Conservation (phyloP, 1,284 basidiomycete species). For the Boletus smithii region DNA sequence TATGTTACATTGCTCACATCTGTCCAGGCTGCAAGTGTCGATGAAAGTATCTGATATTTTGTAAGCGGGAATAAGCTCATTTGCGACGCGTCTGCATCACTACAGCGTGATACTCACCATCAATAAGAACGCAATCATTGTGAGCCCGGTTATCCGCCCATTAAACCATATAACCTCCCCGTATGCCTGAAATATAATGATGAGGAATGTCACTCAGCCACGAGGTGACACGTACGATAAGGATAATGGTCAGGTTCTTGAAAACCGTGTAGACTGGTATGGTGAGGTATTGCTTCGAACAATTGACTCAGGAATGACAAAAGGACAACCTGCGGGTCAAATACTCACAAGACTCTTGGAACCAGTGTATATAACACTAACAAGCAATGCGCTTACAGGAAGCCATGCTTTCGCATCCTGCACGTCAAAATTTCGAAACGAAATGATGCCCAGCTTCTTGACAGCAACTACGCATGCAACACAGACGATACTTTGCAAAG, state of each 20-base stretch:
- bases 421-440: slow-evolving; percentile 82
- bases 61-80: neutral
- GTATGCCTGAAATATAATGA: slow-evolving; percentile 63
- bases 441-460: slow-evolving; percentile 83
- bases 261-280: slow-evolving; percentile 98
- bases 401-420: slow-evolving; percentile 92
- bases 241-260: slow-evolving; percentile 98
- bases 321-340: neutral
- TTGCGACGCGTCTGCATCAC: neutral
- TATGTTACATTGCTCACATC: slow-evolving; percentile 67
- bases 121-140: slow-evolving; percentile 85
- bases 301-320: neutral
- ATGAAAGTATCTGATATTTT: slow-evolving; percentile 75
- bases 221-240: slow-evolving; percentile 66
- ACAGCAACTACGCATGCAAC: slow-evolving; percentile 71
- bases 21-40: slow-evolving; percentile 92
- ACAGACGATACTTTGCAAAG: slow-evolving; percentile 90
- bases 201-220: slow-evolving; percentile 7
- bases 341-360: slow-evolving; percentile 88
- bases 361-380: slow-evolving; percentile 96
- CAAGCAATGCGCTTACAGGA: slow-evolving; percentile 90
- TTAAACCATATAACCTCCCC: slow-evolving; percentile 98
- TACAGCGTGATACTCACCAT: slow-evolving; percentile 63
- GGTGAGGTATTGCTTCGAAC: slow-evolving; percentile 79
- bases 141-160: slow-evolving; percentile 83